Evolutionary conservation across 345 rosid species (phyloP).

Genomic region (Lepidium didymum): DNA sequence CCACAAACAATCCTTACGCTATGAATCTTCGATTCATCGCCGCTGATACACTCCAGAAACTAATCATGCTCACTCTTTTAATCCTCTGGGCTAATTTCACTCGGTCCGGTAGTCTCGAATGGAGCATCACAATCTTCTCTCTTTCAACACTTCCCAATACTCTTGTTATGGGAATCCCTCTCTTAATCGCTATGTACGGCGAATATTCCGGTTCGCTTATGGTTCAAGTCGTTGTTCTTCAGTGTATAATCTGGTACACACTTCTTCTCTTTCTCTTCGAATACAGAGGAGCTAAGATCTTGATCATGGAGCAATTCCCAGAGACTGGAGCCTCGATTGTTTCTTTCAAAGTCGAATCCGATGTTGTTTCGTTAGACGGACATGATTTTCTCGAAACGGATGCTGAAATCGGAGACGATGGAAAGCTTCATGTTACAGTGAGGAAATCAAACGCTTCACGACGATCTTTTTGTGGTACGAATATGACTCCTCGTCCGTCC

Average conservation of each 20-base stretch:
- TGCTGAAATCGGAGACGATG: constrained; percentile 80
- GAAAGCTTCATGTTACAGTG: constrained; percentile 80
- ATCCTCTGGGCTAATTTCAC: constrained; percentile 58
- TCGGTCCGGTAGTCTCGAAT: constrained; percentile 62
- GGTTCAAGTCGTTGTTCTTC: constrained; percentile 94
- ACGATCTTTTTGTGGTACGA: constrained; percentile 37
- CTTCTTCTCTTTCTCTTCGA: constrained; percentile 81
- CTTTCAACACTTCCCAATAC: constrained; percentile 89
- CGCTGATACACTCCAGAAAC: constrained; percentile 82
- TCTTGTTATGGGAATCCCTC: constrained; percentile 92
- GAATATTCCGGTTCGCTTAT: constrained; percentile 56
- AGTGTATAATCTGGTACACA: constrained; percentile 93
- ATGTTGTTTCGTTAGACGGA: constrained; percentile 75
- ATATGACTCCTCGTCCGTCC: constrained; percentile 78
- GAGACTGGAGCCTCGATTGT: constrained; percentile 84
- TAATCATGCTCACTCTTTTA: constrained; percentile 55
- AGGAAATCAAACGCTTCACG: constrained; percentile 81
- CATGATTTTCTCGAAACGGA: constrained; percentile 70
- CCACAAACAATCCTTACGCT: constrained; percentile 66
- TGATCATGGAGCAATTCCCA: constrained; percentile 90
- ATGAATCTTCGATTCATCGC: constrained; percentile 88
- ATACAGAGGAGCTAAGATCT: constrained; percentile 80
- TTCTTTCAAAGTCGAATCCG: constrained; percentile 86
- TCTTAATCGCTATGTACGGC: constrained; percentile 89
- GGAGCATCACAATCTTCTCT: constrained; percentile 90